Percentiles rank a stretch among this genome's conserved stretches.
Conservation (phyloP, 129 eudicot species). For the Heracleum sosnowskyi region DNA sequence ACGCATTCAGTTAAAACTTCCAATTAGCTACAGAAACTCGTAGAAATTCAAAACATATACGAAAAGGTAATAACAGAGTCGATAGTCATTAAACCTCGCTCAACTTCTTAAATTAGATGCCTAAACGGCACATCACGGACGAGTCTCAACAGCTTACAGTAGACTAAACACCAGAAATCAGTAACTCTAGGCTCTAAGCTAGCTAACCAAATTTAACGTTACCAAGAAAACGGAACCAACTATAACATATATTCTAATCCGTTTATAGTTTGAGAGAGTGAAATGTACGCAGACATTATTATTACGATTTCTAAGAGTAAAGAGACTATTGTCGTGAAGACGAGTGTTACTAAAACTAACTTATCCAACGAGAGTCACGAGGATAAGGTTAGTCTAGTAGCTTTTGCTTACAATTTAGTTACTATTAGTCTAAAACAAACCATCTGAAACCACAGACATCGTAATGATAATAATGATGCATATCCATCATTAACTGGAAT, state of each 20-base stretch:
- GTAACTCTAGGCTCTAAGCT: neutral
- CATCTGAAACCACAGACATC: conserved; percentile 7
- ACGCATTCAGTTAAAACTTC: neutral
- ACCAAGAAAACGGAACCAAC: neutral
- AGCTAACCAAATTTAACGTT: neutral
- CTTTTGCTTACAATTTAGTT: neutral
- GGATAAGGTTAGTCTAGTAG: neutral
- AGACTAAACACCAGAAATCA: no score
- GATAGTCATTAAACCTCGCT: neutral
- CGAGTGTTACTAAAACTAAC: neutral
- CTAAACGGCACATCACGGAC: neutral
- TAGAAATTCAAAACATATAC: no score
- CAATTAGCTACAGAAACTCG: neutral
- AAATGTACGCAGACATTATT: neutral
- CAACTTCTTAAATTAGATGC: neutral
- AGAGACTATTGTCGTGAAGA: neutral
- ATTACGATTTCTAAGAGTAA: neutral
- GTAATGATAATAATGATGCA: conserved; percentile 9
- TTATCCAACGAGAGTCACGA: neutral
- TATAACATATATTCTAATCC: neutral
- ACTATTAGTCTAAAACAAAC: neutral
- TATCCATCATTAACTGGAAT: neutral
- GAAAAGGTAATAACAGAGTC: neutral
- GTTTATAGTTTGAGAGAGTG: no score
- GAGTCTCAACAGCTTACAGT: no score